Evolutionary conservation across 2,329 filamentous ascomycete genomes (phyloP).

Genomic region (Stromatinia cepivora): DNA sequence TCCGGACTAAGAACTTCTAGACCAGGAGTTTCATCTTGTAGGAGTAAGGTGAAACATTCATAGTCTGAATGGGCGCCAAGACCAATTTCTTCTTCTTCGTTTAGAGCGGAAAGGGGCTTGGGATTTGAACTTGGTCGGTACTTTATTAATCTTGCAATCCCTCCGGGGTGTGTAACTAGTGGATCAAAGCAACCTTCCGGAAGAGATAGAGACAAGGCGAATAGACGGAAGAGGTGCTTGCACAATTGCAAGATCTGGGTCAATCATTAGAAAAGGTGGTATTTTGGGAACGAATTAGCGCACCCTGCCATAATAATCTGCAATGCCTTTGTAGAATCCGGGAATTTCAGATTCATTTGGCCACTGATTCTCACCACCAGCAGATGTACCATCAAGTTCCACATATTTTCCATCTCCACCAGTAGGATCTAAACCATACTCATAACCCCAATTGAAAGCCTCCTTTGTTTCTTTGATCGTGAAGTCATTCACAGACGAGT

Average conservation of each 20-base stretch:
- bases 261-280: neutral
- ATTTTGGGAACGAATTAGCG: neutral
- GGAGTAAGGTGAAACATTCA: slow-evolving; percentile 56
- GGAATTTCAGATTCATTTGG: slow-evolving; percentile 36
- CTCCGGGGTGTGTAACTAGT: slow-evolving; percentile 47
- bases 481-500: slow-evolving; percentile 48
- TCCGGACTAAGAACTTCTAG: slow-evolving; percentile 53
- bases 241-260: slow-evolving; percentile 43
- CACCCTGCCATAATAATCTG: slow-evolving; percentile 37
- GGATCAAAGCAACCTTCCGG: slow-evolving; percentile 46
- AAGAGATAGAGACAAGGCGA: slow-evolving; percentile 45
- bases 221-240: slow-evolving; percentile 41
- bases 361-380: slow-evolving; percentile 37
- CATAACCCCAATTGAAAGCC: slow-evolving; percentile 41
- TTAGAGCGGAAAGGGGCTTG: slow-evolving; percentile 36
- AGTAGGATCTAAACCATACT: slow-evolving; percentile 37
- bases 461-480: slow-evolving; percentile 51
- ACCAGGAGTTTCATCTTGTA: slow-evolving; percentile 52
- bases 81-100: slow-evolving; percentile 35
- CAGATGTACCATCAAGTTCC: slow-evolving; percentile 37
- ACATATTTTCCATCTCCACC: slow-evolving; percentile 41
- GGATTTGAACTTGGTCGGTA: slow-evolving; percentile 48
- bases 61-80: slow-evolving; percentile 57
- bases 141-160: slow-evolving; percentile 50
- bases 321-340: slow-evolving; percentile 38